Conservation (phyloP, 257 asterid species). For the Ilex aquifolium region DNA sequence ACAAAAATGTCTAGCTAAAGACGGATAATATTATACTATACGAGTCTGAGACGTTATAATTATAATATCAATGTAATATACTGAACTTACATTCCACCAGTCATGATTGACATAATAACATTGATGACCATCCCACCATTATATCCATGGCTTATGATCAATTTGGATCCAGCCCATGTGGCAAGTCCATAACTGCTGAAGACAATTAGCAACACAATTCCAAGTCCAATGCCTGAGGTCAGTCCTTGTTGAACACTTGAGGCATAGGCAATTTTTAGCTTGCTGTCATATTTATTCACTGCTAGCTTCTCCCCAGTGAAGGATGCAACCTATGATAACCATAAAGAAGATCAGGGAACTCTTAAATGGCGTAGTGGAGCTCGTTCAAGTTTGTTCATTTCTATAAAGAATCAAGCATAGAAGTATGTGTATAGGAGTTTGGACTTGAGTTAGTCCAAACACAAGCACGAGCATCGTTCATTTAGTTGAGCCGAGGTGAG, state of each 20-base stretch:
- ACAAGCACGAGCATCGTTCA: too few species aligned
- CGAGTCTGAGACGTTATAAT: too few species aligned
- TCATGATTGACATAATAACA: conserved; percentile 52
- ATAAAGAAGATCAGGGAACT: background rate
- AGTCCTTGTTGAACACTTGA: conserved; percentile 44
- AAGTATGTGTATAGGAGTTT: too few species aligned
- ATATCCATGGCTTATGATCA: conserved; percentile 41
- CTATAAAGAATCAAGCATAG: too few species aligned
- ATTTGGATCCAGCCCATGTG: conserved; percentile 51
- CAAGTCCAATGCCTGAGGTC: conserved; percentile 57
- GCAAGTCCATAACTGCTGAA: conserved; percentile 52
- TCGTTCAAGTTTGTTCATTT: too few species aligned
- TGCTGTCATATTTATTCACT: conserved; percentile 34
- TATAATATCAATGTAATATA: too few species aligned
- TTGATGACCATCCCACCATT: conserved; percentile 45
- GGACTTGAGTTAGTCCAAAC: too few species aligned
- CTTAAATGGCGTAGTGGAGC: too few species aligned
- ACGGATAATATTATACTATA: too few species aligned
- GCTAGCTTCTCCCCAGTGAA: conserved; percentile 59
- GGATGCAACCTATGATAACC: conserved; percentile 49
- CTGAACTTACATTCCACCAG: conserved; percentile 56
- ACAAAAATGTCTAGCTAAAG: too few species aligned
- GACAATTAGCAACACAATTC: conserved; percentile 25
- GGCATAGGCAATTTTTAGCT: conserved; percentile 34
- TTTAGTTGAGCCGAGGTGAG: too few species aligned